Conservation (phyloP, 1,284 basidiomycete species). For the Coniophora puteana region DNA sequence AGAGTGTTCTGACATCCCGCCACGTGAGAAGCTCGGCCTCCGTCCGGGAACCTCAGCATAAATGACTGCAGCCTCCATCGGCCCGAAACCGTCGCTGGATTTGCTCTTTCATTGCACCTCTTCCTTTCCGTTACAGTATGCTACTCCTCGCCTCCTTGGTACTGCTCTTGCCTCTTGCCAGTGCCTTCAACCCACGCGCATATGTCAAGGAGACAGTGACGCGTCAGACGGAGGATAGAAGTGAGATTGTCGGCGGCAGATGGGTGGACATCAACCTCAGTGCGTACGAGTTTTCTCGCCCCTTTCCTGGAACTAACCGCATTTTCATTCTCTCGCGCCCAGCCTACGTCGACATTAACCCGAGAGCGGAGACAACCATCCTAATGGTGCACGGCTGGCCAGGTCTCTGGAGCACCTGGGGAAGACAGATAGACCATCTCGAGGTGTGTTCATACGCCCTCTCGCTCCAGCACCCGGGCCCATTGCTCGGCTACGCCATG, state of each 20-base stretch:
- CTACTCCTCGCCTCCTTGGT: too few species aligned
- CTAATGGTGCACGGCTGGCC: constrained; percentile 77
- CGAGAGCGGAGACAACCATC: constrained; percentile 43
- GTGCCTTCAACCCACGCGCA: constrained; percentile 34
- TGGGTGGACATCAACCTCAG: constrained; percentile 36
- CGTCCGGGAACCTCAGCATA: too few species aligned
- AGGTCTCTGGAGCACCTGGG: constrained; percentile 69
- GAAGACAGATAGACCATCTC: constrained; percentile 62
- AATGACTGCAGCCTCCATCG: too few species aligned
- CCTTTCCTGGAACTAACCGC: background rate
- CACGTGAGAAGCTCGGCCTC: too few species aligned
- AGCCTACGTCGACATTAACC: constrained; percentile 68
- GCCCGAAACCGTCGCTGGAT: too few species aligned
- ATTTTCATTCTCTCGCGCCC: background rate
- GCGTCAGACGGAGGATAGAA: constrained; percentile 38
- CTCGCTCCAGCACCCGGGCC: background rate
- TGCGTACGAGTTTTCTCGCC: constrained; percentile 15
- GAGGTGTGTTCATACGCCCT: constrained; percentile 31
- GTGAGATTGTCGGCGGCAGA: constrained; percentile 21
- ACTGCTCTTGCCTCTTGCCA: background rate
- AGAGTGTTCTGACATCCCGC: too few species aligned
- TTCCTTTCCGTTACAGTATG: too few species aligned
- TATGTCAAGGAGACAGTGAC: constrained; percentile 31
- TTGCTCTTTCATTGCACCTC: too few species aligned
- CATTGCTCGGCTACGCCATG: constrained; percentile 14